Evolutionary conservation across 202 grass and related monocot genomes (phyloP).

Genomic region (Musa balbisiana): DNA sequence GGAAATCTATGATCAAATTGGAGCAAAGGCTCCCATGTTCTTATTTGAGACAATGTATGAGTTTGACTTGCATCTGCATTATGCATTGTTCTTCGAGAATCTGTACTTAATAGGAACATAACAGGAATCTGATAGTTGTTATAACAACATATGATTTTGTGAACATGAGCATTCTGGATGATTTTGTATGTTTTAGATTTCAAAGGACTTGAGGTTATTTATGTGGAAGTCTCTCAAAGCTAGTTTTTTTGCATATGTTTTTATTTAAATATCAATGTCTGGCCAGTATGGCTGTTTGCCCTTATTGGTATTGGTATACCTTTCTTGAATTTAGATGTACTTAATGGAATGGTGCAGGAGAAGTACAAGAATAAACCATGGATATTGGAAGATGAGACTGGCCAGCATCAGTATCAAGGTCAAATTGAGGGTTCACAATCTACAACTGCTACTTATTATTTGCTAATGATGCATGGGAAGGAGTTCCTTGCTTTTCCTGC

Average conservation of each 20-base stretch:
- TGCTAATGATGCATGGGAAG: conserved; percentile 85
- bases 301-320: not conserved
- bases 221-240: not conserved
- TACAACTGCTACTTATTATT: conserved; percentile 86
- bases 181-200: not conserved
- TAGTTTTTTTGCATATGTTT: not conserved
- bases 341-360: conserved; percentile 39
- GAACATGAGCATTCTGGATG: not conserved
- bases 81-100: no score
- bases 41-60: no score
- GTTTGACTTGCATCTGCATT: no score
- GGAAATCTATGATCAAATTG: no score
- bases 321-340: conserved; percentile 1
- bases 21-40: no score
- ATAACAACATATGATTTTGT: not conserved
- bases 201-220: not conserved
- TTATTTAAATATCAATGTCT: not conserved
- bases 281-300: not conserved
- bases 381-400: conserved; percentile 97
- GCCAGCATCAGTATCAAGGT: conserved; percentile 87
- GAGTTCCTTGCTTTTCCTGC: conserved; percentile 79
- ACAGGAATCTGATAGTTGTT: not conserved
- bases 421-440: conserved; percentile 84
- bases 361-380: conserved; percentile 84
- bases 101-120: not conserved